Evolutionary conservation across 805 yeast species (phyloP).

Genomic region (Yarrowia sp.): DNA sequence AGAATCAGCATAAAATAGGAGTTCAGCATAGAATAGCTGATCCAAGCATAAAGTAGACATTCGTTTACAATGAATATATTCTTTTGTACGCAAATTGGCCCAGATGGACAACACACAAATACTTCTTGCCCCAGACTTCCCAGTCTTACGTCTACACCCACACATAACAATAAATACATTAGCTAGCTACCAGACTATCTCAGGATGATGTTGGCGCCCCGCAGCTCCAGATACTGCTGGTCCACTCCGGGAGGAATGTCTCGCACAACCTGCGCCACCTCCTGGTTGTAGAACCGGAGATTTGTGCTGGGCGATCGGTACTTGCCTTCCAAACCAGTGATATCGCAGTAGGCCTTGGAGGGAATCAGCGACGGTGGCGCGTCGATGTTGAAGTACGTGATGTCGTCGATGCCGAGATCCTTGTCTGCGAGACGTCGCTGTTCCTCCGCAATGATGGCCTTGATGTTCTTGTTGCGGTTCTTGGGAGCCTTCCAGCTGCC

Average conservation of each 20-base stretch:
- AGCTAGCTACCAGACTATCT: conserved; percentile 43
- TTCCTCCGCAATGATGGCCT: conserved; percentile 77
- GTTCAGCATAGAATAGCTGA: too few species aligned
- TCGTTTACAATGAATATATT: too few species aligned
- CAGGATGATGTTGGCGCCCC: conserved; percentile 85
- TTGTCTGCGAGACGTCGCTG: conserved; percentile 53
- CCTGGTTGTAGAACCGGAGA: conserved; percentile 76
- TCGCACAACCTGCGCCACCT: conserved; percentile 71
- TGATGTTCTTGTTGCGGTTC: conserved; percentile 68
- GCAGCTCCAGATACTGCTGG: conserved; percentile 82
- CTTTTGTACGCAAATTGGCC: too few species aligned
- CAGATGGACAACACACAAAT: too few species aligned
- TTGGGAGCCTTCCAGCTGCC: conserved; percentile 51
- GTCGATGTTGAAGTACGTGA: conserved; percentile 66
- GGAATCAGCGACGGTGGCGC: conserved; percentile 91
- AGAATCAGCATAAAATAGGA: too few species aligned
- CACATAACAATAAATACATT: conserved; percentile 16
- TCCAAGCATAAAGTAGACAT: too few species aligned
- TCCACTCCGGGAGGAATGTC: conserved; percentile 87
- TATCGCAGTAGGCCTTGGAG: conserved; percentile 81
- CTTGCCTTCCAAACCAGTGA: conserved; percentile 79
- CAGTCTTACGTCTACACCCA: too few species aligned
- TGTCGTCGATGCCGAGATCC: conserved; percentile 38
- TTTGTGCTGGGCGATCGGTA: conserved; percentile 69
- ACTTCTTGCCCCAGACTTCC: too few species aligned